Conservation (phyloP, 441 rosid species). For the Daphne laureola region DNA sequence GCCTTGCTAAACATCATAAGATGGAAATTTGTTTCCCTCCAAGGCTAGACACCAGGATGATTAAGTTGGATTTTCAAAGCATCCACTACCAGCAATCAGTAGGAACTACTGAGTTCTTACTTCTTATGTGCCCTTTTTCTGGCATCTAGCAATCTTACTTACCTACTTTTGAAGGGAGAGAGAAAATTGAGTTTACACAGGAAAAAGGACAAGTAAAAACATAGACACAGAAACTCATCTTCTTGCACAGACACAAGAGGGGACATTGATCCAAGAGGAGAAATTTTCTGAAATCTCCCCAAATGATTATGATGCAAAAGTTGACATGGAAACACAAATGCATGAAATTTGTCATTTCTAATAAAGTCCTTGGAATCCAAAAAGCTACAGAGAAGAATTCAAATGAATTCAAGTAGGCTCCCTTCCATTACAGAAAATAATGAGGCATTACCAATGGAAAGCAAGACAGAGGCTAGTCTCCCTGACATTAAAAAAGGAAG, state of each 20-base stretch:
- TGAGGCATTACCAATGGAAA: too few relatives aligned
- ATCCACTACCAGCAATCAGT: too few relatives aligned
- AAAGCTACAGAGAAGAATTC: conserved; percentile 23
- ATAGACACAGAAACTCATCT: conserved; percentile 13
- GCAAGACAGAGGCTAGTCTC: too few relatives aligned
- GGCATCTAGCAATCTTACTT: too few relatives aligned
- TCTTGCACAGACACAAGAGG: conserved; percentile 10
- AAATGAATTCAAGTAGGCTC: conserved; percentile 24
- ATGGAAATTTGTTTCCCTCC: too few relatives aligned
- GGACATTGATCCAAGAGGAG: conserved; percentile 4
- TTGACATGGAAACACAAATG: conserved; percentile 13
- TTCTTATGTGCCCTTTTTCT: too few relatives aligned
- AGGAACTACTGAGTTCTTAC: too few relatives aligned
- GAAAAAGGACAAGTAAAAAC: conserved; percentile 7
- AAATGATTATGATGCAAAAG: conserved; percentile 17
- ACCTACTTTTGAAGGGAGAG: conserved; percentile 16
- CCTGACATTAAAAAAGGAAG: too few relatives aligned
- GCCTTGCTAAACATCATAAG: too few relatives aligned
- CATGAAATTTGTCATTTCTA: conserved; percentile 15
- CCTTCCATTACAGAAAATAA: too few relatives aligned
- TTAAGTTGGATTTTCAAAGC: too few relatives aligned
- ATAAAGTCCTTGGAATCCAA: conserved; percentile 13
- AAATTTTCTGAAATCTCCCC: conserved; percentile 5
- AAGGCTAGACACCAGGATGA: conserved; percentile 10
- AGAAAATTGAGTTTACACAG: conserved; percentile 11